Evolutionary conservation across 2,329 filamentous ascomycete genomes (phyloP), one percentile per base, ranked within the genome.

Genomic region (Cladosporium sp.): DNA sequence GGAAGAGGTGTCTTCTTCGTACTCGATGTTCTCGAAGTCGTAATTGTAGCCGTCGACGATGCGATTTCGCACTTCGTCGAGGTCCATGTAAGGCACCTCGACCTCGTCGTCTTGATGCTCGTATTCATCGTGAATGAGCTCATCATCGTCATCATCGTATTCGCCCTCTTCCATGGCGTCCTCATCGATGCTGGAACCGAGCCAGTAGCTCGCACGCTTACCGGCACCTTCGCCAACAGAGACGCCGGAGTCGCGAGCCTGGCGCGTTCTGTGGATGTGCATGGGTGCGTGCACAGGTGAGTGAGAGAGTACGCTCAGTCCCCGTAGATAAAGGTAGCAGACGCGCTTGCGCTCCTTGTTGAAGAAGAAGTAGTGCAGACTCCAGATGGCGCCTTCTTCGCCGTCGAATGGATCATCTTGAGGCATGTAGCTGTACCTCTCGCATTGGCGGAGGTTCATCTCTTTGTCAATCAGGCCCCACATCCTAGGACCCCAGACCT

Each of bases 301-400:
- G 76, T 84, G 88, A 69, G 83, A 91, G 74, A 91, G 88, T 71
- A 90, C 89, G 66, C 87, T 94, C 54, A 97, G 87, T n/a, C 92
- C 93, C 67, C 94, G 90, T 54, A 97, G 86, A 74, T 97, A 96
- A 54, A 99, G 82, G 76, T 99, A 99, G 67, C 92, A 93, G 21
- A 99, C 94, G 49, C 95, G 88, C 82, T 98, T 98, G 75, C 90
- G 86, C 28, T 89, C 84, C 74, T 94, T 94, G 83, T 96, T 97
- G 85, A 97, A 98, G 78, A 98, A 96, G 82, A 99, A 97, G 79
- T 96, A 97, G 77, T 98, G 93, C 68, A 93, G 85, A 58, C 91
- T 93, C 94, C 94, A 99, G 68, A 99, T 93, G 11, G 93, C 90
- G 67, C 92, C 91, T 74, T 97, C 93, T 67, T 96, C 93, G 68